Conservation (phyloP, 805 yeast species). For the Sugiyamaella floridensis region DNA sequence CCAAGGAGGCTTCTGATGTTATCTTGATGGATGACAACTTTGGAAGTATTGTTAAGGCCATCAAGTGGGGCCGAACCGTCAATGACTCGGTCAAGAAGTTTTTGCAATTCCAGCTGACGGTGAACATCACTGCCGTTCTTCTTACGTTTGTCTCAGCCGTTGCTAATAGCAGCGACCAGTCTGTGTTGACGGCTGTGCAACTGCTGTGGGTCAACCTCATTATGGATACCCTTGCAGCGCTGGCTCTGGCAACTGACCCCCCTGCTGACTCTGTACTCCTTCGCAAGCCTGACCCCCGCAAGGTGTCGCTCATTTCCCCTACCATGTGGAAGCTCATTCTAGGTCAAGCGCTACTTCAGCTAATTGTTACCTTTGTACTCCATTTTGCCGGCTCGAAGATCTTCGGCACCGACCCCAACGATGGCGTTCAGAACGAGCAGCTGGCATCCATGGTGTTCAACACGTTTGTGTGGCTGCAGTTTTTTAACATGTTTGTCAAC, state of each 20-base stretch:
- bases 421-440: conserved; percentile 45
- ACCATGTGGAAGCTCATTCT: conserved; percentile 99
- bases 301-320: conserved; percentile 68
- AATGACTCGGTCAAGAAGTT: conserved; percentile 90
- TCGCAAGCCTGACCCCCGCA: conserved; percentile 78
- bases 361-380: conserved; percentile 67
- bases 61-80: conserved; percentile 98
- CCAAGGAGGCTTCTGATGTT: conserved; percentile 93
- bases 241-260: conserved; percentile 95
- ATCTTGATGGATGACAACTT: conserved; percentile 93
- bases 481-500: conserved; percentile 85
- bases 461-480: conserved; percentile 96
- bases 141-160: conserved; percentile 93
- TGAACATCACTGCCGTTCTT: conserved; percentile 91
- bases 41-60: conserved; percentile 89
- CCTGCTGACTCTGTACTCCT: conserved; percentile 79
- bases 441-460: conserved; percentile 85
- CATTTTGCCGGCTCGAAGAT: conserved; percentile 70
- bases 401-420: conserved; percentile 35
- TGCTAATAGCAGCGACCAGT: conserved; percentile 65
- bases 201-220: conserved; percentile 94
- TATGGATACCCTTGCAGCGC: conserved; percentile 97
- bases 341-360: conserved; percentile 77
- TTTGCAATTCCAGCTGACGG: conserved; percentile 94
- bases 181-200: conserved; percentile 96